These are phyloP conservation scores for Vaccinium darrowii DNA, from an alignment of 148 eudicot species.

Conservation along the genomic window DNA sequence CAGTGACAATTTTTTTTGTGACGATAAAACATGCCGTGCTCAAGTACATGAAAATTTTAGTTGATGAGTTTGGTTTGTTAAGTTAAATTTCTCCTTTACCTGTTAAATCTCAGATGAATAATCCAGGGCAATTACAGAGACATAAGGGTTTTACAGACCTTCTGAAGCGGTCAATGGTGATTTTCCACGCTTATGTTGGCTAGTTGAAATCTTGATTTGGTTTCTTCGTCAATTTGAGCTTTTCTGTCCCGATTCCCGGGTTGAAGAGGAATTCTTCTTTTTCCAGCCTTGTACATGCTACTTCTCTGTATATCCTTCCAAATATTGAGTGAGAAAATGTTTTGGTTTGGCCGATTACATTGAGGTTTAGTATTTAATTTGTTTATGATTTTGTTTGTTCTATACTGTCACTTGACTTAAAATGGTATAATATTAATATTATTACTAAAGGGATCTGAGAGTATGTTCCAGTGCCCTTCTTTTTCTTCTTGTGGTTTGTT, in stretches of 20 bases:
- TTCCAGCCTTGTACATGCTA: background rate
- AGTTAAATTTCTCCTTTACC: background rate
- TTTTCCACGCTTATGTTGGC: background rate
- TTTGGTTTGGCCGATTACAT: background rate
- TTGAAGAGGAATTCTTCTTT: slow-evolving; percentile 1
- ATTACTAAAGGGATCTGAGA: background rate
- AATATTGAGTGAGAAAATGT: background rate
- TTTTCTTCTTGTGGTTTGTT: background rate
- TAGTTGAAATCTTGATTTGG: background rate
- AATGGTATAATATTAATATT: too few relatives aligned
- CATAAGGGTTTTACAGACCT: background rate
- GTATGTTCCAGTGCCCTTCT: background rate
- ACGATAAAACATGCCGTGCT: too few relatives aligned
- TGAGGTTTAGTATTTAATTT: background rate
- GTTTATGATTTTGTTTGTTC: slow-evolving; percentile 7
- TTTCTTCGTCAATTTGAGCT: background rate
- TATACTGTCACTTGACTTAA: background rate
- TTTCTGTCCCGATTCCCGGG: background rate
- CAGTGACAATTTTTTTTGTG: too few relatives aligned
- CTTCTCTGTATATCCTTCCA: background rate
- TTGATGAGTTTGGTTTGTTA: too few relatives aligned
- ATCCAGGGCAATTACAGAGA: background rate
- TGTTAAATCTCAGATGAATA: background rate
- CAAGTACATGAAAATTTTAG: too few relatives aligned
- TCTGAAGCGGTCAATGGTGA: background rate